Base-by-base conservation (phyloP, 1,284 basidiomycete genomes). In the Papiliotrema fonsecae region DNA sequence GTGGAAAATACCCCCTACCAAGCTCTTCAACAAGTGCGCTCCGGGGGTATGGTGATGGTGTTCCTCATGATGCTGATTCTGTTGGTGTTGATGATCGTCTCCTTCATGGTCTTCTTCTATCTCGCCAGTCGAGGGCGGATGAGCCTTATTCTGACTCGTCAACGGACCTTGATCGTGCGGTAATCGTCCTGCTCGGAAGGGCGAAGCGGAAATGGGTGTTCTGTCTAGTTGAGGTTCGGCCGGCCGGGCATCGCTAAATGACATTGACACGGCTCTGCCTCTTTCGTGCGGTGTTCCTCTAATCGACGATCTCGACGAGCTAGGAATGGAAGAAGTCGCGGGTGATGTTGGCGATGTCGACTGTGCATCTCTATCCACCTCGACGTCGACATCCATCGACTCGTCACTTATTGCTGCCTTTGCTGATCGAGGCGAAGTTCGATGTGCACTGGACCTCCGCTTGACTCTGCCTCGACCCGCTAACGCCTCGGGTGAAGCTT, bases 1-100 rank as follows among this genome's bases (percentile, higher is more conserved):
- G 27, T 52, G 43, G 43, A 66, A 66, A 25, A 64, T 58, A 1
- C 60, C 60, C 18, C 64, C 64, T 3, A 62, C 60, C 1, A 66
- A 35, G 7, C 54, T 57, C 49, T 62, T 64, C 18, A 66, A 50
- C 10, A 59, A 38, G 40, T 57, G 57, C 0, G 54, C 51, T 4
- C 42, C 46, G 27, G 43, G 45, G 4, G 34, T 45, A 7, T 51
- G 27, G 39, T 47, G 47, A 36, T 43, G 42, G 13, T 21, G 10
- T 9, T 31, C 25, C 5, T 28, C 26, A 28, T 45, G 44, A 21
- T 41, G 46, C 11, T 32, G 22, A n/a, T 35, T 16, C 31, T 43
- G 41, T 19, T 26, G 28, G 11, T 37, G 11, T 14, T 26, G 41
- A 11, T 19, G 19, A 9, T 18, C 41, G n/a, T 5, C 25, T 22